Base-by-base conservation (phyloP, 768 basidiomycete genomes). In the Panaeolus cyanescens region DNA sequence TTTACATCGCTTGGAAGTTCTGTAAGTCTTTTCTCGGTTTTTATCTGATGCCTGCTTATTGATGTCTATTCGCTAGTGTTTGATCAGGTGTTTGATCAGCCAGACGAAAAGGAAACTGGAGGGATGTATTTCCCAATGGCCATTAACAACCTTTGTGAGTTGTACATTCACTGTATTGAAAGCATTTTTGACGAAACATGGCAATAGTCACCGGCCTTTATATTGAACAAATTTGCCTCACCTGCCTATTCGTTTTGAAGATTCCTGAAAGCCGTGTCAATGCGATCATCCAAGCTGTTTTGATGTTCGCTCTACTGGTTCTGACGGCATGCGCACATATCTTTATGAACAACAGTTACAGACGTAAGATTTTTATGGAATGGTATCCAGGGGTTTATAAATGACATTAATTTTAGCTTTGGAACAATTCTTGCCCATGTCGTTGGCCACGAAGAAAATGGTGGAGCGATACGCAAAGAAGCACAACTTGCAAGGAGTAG, bases 191-290 rank as follows among this genome's bases (percentile, higher is more conserved):
- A 58, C 1, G 25, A 22, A 9, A 20, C 19, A 2, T 50, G 6
- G n/a, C n/a, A n/a, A n/a, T 67, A 87, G 75, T 90, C 66, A 84
- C 87, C 30, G 89, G 88, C 0, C 78, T 92, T 50, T 92, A 92
- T 70, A 87, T 91, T 67, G 84, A 88, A 67, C 85, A 90, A 67
- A 73, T 90, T 31, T 87, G 85, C 64, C 74, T 91, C 17, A 79
- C 82, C 5, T 87, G 85, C 17, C 77, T 91, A 9, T 89, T 91
- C 77, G 90, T 92, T 81, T 73, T 92, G 58, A 82, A 81, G 59
- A 71, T 74, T 2, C 67, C 75, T 62, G 63, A 76, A 25, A 72
- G 78, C 9, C 69, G 72, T n/a, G 64, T 60, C 15, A 58, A 74
- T 0, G 79, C 82, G 4, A 62, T 82, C 13, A 72, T 72, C 0